Evolutionary conservation across 768 basidiomycete species (phyloP).

Genomic region (Naematelia aurantialba): DNA sequence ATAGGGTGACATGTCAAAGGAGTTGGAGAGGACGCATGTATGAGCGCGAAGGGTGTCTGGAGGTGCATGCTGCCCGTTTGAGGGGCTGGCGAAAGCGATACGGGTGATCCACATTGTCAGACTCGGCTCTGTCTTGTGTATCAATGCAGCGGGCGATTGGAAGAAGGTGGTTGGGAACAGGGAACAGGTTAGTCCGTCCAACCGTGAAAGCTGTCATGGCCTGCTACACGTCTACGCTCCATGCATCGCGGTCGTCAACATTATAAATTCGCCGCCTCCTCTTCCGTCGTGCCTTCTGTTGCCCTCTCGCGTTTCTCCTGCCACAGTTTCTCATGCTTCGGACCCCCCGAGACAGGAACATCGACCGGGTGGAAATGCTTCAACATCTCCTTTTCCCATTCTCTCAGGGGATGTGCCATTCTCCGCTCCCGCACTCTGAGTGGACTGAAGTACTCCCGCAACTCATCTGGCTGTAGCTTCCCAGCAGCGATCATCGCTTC

Average conservation of each 20-base stretch:
- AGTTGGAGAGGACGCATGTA: no score
- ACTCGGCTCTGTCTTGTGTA: no score
- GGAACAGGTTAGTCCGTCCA: no score
- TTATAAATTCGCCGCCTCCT: slow-evolving; percentile 10
- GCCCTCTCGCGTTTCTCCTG: not conserved
- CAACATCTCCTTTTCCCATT: slow-evolving; percentile 80
- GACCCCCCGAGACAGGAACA: slow-evolving; percentile 23
- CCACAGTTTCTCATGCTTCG: not conserved
- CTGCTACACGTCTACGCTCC: no score
- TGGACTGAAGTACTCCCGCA: slow-evolving; percentile 10
- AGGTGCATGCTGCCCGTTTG: no score
- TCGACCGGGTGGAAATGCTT: slow-evolving; percentile 51
- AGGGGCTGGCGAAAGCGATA: no score
- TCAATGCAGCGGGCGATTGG: no score
- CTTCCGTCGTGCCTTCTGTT: not conserved
- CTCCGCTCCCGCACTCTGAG: slow-evolving; percentile 56
- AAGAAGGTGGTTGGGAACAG: no score
- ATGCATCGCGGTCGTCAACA: slow-evolving; percentile 1
- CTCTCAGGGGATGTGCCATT: slow-evolving; percentile 56
- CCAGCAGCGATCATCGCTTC: slow-evolving; percentile 36
- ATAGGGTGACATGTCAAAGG: no score
- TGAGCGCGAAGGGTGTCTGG: no score
- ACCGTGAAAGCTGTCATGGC: no score
- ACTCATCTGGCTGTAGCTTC: slow-evolving; percentile 52
- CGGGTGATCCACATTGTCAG: no score